Conservation (phyloP, 1,284 basidiomycete species). For the Tilletia caries region DNA sequence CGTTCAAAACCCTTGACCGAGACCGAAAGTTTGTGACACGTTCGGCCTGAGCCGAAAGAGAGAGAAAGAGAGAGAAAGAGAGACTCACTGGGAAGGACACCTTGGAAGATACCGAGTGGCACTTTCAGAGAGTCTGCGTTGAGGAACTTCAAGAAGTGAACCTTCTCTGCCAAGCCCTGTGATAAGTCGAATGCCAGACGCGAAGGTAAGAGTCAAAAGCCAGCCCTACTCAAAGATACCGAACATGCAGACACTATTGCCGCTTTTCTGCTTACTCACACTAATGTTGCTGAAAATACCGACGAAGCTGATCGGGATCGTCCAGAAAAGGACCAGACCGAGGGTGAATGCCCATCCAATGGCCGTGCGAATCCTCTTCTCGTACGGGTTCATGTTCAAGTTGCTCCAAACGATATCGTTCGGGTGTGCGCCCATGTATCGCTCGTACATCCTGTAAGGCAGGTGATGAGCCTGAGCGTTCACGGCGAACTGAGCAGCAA, state of each 20-base stretch:
- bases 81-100: slow-evolving; percentile 76
- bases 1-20: too few species aligned
- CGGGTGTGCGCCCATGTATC: slow-evolving; percentile 43
- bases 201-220: too few species aligned
- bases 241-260: too few species aligned
- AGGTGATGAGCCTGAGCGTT: slow-evolving; percentile 37
- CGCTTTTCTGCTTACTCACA: too few species aligned
- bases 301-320: slow-evolving; percentile 64
- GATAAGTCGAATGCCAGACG: too few species aligned
- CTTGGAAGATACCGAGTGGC: slow-evolving; percentile 70
- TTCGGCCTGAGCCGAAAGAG: too few species aligned
- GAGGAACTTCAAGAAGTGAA: slow-evolving; percentile 77
- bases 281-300: slow-evolving; percentile 77
- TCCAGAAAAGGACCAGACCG: slow-evolving; percentile 67
- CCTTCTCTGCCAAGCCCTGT: slow-evolving; percentile 58
- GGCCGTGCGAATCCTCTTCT: slow-evolving; percentile 64
- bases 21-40: too few species aligned
- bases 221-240: too few species aligned
- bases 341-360: slow-evolving; percentile 60
- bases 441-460: slow-evolving; percentile 46
- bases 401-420: slow-evolving; percentile 85
- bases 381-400: slow-evolving; percentile 81
- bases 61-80: too few species aligned
- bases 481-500: slow-evolving; percentile 59
- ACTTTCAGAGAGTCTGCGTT: slow-evolving; percentile 59